Conservation (phyloP, 768 basidiomycete species). For the Mycena metata region DNA sequence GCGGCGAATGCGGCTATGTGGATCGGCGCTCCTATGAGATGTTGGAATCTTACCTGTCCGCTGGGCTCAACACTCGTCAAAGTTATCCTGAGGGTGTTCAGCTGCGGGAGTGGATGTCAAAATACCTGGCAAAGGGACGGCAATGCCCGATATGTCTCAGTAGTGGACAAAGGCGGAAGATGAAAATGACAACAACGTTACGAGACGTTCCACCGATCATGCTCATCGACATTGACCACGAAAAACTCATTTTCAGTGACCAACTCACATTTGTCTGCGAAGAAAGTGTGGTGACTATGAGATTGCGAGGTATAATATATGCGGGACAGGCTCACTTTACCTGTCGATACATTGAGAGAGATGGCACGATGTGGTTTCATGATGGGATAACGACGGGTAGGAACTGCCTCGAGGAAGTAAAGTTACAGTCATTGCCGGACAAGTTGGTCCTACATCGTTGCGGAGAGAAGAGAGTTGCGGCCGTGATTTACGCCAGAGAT, state of each 20-base stretch:
- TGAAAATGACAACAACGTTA: neutral
- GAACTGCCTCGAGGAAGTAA: neutral
- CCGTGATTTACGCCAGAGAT: neutral
- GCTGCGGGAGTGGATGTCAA: neutral
- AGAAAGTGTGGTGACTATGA: no score
- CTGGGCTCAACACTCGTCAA: conserved; percentile 19
- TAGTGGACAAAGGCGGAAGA: no score
- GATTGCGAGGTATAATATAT: neutral
- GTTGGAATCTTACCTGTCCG: conserved; percentile 5
- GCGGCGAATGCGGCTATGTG: neutral
- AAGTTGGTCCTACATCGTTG: neutral
- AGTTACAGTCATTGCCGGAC: neutral
- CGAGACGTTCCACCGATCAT: neutral
- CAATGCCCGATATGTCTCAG: neutral
- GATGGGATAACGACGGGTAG: neutral
- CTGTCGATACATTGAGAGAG: neutral
- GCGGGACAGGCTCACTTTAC: neutral
- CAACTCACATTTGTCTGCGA: neutral
- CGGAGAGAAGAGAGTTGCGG: neutral
- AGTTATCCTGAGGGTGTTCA: neutral
- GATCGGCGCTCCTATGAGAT: neutral
- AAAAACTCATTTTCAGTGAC: neutral
- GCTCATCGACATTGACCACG: neutral
- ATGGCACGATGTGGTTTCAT: neutral
- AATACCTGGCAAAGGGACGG: neutral